Evolutionary conservation across 2,329 filamentous ascomycete genomes (phyloP), one percentile per base, ranked within the genome.

Genomic region (Fusarium sp.): DNA sequence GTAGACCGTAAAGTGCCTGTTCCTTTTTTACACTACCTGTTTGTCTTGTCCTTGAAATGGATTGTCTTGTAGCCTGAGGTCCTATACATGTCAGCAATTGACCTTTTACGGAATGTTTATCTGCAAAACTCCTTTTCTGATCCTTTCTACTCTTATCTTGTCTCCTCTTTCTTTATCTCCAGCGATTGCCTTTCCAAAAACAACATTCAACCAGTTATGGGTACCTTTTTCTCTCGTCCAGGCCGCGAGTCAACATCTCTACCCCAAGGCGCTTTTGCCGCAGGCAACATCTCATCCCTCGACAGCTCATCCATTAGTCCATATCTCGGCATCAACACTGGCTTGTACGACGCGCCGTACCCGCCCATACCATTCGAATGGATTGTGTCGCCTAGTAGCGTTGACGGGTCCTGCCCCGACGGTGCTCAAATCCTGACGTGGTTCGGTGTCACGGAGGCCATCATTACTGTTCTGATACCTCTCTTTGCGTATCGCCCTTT

Each of bases 311-410:
- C 61, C 16, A 67, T 74, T 16, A 12, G 26, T 1, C 70, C 70
- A 3, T 72, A 72, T 44, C 53, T 70, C 13, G 72, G 72, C n/a
- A 16, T 54, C 46, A 74, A 74, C 23, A 57, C 61, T 0, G 72
- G 72, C 20, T 18, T 51, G 7, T 74, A 74, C 33, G 11, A 23
- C 2, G 31, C 34, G 30, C 36, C 8, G 16, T 61, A 69, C 4
- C 70, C 71, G 4, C 67, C 71, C 2, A 68, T 74, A 31, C 72
- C 71, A 1, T 68, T 70, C 8, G 72, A 74, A 57, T 74, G 69
- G 71, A 72, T 73, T 6, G 44, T 74, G 13, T 71, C 58, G 18
- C 42, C 18, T 16, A 44, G 4, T 10, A 36, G 5, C 5, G 20
- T 57, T 3, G 6, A 53, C 1, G 55, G 55, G 1, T 50, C 68